Percentiles rank a stretch among this genome's conserved stretches.
Evolutionary conservation across 129 eudicot genomes (phyloP).

Genomic region (Tagetes patula): DNA sequence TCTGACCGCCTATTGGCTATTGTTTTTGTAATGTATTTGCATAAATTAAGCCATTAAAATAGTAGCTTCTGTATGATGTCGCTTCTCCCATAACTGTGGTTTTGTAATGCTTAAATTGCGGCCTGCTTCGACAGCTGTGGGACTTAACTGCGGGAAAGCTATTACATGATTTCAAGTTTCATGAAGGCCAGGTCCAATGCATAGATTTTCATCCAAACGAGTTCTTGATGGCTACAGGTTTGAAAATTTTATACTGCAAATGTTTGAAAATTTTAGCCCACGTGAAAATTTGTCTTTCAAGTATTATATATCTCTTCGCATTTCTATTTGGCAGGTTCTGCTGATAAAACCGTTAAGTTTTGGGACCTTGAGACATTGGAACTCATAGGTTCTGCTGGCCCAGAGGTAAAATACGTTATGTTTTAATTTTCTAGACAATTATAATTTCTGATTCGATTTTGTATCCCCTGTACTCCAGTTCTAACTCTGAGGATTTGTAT

Average conservation of each 20-base stretch:
- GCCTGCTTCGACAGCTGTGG: conserved; percentile 65
- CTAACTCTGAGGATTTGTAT: not conserved
- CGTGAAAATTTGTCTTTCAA: not conserved
- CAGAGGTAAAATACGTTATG: conserved; percentile 60
- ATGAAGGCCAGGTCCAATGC: conserved; percentile 95
- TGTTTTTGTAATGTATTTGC: conserved; percentile 19
- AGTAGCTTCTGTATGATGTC: not conserved
- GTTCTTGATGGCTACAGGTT: conserved; percentile 97
- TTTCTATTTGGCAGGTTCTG: conserved; percentile 61
- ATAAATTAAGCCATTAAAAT: not conserved
- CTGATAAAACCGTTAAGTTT: conserved; percentile 91
- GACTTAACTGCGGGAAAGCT: conserved; percentile 98
- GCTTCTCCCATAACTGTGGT: not conserved
- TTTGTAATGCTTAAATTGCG: conserved; percentile 12
- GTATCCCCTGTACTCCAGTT: not conserved
- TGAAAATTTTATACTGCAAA: conserved; percentile 22
- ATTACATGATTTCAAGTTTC: conserved; percentile 89
- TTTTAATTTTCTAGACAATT: conserved; percentile 14
- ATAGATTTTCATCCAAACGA: conserved; percentile 97
- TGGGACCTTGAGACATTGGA: conserved; percentile 99
- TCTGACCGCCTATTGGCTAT: conserved; percentile 9
- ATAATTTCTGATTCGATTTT: not conserved
- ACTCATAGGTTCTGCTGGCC: conserved; percentile 96
- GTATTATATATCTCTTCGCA: conserved; percentile 10
- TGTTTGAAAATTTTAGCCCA: not conserved